phyloP scores from a whole-genome alignment of 306 rosid species.

The Prunus davidiana region DNA sequence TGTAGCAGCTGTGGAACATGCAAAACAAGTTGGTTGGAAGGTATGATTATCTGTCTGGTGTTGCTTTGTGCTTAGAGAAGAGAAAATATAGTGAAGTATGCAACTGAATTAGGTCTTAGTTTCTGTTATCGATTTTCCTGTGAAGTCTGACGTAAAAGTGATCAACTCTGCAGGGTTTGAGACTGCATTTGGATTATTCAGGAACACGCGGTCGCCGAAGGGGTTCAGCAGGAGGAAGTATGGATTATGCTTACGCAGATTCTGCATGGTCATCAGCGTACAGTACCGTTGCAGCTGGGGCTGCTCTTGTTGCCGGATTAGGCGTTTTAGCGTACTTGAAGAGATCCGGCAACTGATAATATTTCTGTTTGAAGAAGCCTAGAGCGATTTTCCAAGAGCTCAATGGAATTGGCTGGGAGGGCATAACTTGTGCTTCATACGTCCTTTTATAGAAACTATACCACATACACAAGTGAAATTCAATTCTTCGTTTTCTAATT shows the following conservation, averaged over 20 bases:
- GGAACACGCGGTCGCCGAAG: slow-evolving; percentile 34
- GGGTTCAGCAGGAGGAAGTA: slow-evolving; percentile 24
- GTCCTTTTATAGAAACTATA: background rate
- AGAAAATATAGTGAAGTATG: background rate
- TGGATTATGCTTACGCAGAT: slow-evolving; percentile 48
- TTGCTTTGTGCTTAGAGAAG: background rate
- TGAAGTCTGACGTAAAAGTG: slow-evolving; percentile 21
- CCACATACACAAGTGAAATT: slow-evolving; percentile 1
- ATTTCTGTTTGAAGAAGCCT: background rate
- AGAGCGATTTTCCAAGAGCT: background rate
- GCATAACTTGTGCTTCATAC: background rate
- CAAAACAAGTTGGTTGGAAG: slow-evolving; percentile 83
- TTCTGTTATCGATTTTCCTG: background rate
- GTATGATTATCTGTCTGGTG: slow-evolving; percentile 35
- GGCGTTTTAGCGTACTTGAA: slow-evolving; percentile 58
- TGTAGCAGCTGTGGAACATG: slow-evolving; percentile 86
- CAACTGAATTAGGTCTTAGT: background rate
- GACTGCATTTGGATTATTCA: slow-evolving; percentile 83
- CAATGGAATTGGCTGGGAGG: slow-evolving; percentile 14
- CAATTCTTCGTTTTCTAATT: background rate
- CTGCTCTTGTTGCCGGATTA: slow-evolving; percentile 62
- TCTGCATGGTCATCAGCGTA: slow-evolving; percentile 60
- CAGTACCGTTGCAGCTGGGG: slow-evolving; percentile 67
- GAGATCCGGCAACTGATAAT: slow-evolving; percentile 32
- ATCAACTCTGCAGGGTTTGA: slow-evolving; percentile 64